Evolutionary conservation across 2,329 filamentous ascomycete species (phyloP), one percentile per base, ranked within the genome.

Genomic region (Trichoderma endophyticum): DNA sequence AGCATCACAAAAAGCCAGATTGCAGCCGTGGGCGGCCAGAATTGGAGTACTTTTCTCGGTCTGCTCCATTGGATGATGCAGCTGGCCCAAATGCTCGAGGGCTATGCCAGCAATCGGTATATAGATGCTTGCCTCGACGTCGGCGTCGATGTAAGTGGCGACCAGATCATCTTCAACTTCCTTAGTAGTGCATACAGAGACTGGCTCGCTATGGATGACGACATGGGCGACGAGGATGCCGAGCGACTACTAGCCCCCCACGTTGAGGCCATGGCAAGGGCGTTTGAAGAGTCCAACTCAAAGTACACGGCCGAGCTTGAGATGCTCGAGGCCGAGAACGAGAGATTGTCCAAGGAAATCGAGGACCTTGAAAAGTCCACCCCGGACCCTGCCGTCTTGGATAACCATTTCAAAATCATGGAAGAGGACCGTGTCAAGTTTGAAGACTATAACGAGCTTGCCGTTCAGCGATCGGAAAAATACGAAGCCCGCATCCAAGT

Each of bases 41-140:
- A 98, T 79, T 99, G 96, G 96, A 92, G 92, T 74, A 96, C 94
- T 0, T 98, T 99, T 78, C 85, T 99, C 14, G 96, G 95, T 0
- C 85, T 99, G 80, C 86, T 99, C 65, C 95, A 99, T 83, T 99
- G 96, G 96, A 95, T 99, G 90, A 97, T 99, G 95, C 95, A 98
- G 81, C 85, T 99, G 66, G 93, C 94, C 5, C 91, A 95, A 76
- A 97, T 98, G 91, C 89, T 98, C 78, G 95, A 98, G 74, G 89
- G 92, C 26, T 98, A 95, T 79, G 85, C 89, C 1, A 82, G 85
- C 70, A 92, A 94, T 72, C 90, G 90, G 61, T 99, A 97, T 80
- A 94, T 98, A 75, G 92, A 97, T 67, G 95, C 94, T 1, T 98
- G 94, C 79, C 87, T 92, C 56, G 95, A 98, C 77, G 91, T 90